phyloP scores from a whole-genome alignment of 768 basidiomycete genomes.

The Saitozyma sp. region DNA sequence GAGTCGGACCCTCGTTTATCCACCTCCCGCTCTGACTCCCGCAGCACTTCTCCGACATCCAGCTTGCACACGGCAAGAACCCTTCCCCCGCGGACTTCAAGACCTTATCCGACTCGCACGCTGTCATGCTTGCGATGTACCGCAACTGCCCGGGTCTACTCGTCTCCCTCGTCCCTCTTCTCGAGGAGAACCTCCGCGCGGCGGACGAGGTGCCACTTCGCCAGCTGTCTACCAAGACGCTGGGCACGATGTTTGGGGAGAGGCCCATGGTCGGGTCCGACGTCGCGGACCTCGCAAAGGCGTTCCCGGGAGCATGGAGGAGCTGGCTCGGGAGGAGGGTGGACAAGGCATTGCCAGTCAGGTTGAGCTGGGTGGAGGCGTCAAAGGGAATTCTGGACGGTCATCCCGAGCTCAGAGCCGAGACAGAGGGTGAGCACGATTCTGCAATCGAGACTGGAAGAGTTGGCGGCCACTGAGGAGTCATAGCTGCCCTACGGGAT shows the following conservation, averaged over 20 bases:
- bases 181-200: conserved; percentile 79
- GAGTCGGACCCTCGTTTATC: conserved; percentile 54
- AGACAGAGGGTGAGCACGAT: conserved; percentile 67
- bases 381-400: conserved; percentile 63
- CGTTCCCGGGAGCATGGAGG: conserved; percentile 81
- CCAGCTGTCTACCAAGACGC: conserved; percentile 74
- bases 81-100: conserved; percentile 37
- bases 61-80: conserved; percentile 55
- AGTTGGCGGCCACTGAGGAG: no score
- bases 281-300: conserved; percentile 65
- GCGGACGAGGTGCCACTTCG: conserved; percentile 72
- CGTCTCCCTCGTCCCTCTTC: conserved; percentile 85
- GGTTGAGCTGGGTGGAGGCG: conserved; percentile 76
- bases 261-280: conserved; percentile 35
- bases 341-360: conserved; percentile 70
- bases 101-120: conserved; percentile 65
- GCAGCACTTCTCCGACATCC: conserved; percentile 82
- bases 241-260: conserved; percentile 83
- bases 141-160: conserved; percentile 76
- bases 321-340: conserved; percentile 76
- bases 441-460: no score
- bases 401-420: conserved; percentile 66
- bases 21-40: conserved; percentile 4
- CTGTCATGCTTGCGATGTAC: conserved; percentile 79
- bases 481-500: conserved; percentile 55